Conservation (phyloP, 148 eudicot genomes). For the Rheum nobile region DNA sequence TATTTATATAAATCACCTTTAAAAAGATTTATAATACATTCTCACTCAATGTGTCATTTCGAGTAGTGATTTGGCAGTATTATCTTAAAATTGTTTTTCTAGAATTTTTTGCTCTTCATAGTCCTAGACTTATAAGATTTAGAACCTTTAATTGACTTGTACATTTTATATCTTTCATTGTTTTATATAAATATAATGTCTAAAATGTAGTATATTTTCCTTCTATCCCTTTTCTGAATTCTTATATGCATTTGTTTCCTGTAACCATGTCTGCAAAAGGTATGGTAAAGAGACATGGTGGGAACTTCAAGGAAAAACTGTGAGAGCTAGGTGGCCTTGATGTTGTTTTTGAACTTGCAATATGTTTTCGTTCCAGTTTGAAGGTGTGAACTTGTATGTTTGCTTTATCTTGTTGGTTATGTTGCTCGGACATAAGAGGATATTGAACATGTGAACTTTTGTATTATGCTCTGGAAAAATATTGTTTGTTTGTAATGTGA, state of each 20-base stretch:
- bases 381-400: slow-evolving; percentile 77
- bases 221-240: not conserved
- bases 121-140: not conserved
- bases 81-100: not conserved
- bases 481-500: too few species aligned
- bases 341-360: slow-evolving; percentile 74
- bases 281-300: slow-evolving; percentile 43
- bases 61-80: not conserved
- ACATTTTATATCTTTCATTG: not conserved
- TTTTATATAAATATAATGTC: not conserved
- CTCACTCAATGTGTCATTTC: not conserved
- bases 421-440: slow-evolving; percentile 4
- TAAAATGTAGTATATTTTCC: not conserved
- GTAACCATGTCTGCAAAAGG: slow-evolving; percentile 12
- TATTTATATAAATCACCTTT: not conserved
- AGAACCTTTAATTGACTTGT: not conserved
- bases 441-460: too few species aligned
- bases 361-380: slow-evolving; percentile 53
- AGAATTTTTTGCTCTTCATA: not conserved
- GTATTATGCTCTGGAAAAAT: too few species aligned
- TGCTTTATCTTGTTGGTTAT: slow-evolving; percentile 15
- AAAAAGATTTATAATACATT: not conserved
- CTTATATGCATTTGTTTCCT: not conserved
- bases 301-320: slow-evolving; percentile 76
- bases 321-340: slow-evolving; percentile 83